Base-by-base conservation (phyloP, 2,329 filamentous ascomycete species). In the Stachybotrys elegans region DNA sequence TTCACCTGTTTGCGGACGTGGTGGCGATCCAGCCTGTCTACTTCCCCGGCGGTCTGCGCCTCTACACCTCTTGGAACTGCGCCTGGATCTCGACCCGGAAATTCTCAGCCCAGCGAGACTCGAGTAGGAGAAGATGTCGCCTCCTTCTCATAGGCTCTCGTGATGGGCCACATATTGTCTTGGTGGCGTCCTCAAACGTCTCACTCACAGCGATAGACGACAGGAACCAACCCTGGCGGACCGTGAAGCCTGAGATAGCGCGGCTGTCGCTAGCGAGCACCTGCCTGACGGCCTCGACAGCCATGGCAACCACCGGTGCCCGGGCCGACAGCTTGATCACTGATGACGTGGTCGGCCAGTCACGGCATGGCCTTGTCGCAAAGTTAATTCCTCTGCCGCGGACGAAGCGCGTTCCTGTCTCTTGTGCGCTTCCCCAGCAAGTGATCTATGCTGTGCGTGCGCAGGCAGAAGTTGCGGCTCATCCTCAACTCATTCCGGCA, bases 301-400 rank as follows among this genome's bases (percentile, higher is more conserved):
- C 34, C 34, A 37, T 37, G n/a, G 20, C 34, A 13, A 21, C 20
- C 34, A 37, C 34, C 34, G n/a, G 34, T 20, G 5, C 34, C 34
- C 7, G 34, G 34, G n/a, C 34, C 16, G n/a, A 37, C 34, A 19
- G 20, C 34, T 17, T 16, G 5, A 5, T 20, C 34, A 21, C 34
- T 37, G 34, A 37, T 37, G 20, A 37, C 20, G 20, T 37, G 34
- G n/a, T 37, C 34, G 16, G 34, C 34, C 34, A 37, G 34, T 19
- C 34, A 37, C n/a, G 34, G 34, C 34, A 37, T 37, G 16, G 34
- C 20, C 34, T 37, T 19, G 6, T 17, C 34, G 34, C 34, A 37
- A 12, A 37, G 34, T 19, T 19, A 37, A 13, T 37, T 37, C 16
- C 34, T 37, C 34, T 19, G 20, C 16, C 34, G n/a, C 16, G 34